phyloP scores from a whole-genome alignment of 2,329 filamentous ascomycete genomes.

The Xylaria hypoxylon region DNA sequence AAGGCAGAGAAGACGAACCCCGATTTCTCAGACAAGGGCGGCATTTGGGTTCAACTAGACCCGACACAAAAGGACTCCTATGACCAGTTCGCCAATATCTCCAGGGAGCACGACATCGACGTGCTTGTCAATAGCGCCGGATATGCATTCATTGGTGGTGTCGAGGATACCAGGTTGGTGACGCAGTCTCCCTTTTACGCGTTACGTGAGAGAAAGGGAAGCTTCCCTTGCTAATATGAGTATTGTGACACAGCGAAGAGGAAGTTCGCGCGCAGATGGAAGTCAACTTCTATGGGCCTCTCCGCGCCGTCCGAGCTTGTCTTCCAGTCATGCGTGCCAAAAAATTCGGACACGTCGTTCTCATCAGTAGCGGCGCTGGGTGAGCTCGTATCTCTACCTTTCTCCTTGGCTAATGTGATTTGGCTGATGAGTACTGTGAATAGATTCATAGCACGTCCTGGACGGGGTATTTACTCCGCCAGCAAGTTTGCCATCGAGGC shows the following conservation, averaged over 20 bases:
- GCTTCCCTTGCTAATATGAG: neutral
- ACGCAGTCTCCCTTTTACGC: neutral
- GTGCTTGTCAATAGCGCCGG: slow-evolving; percentile 31
- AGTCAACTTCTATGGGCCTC: slow-evolving; percentile 65
- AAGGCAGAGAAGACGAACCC: slow-evolving; percentile 17
- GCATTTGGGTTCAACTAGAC: slow-evolving; percentile 20
- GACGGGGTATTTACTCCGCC: slow-evolving; percentile 35
- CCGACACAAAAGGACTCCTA: slow-evolving; percentile 17
- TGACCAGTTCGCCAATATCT: slow-evolving; percentile 14
- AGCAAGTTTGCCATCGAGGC: slow-evolving; percentile 42
- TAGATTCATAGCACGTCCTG: slow-evolving; percentile 38
- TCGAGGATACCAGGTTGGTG: slow-evolving; percentile 29
- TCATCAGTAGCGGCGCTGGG: slow-evolving; percentile 37
- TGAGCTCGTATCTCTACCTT: neutral
- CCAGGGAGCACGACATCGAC: slow-evolving; percentile 19
- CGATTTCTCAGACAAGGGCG: slow-evolving; percentile 12
- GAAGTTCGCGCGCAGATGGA: slow-evolving; percentile 53
- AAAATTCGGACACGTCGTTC: slow-evolving; percentile 30
- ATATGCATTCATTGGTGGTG: slow-evolving; percentile 23
- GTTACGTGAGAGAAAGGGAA: neutral
- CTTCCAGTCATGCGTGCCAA: slow-evolving; percentile 36
- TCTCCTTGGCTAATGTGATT: neutral
- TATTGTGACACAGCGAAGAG: slow-evolving; percentile 17
- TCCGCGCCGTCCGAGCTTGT: slow-evolving; percentile 60
- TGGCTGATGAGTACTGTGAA: neutral